Evolutionary conservation across 192 early-diverging fungal genomes (phyloP), one percentile per base, ranked within the genome.

Genomic region (Oehlia diaphana): DNA sequence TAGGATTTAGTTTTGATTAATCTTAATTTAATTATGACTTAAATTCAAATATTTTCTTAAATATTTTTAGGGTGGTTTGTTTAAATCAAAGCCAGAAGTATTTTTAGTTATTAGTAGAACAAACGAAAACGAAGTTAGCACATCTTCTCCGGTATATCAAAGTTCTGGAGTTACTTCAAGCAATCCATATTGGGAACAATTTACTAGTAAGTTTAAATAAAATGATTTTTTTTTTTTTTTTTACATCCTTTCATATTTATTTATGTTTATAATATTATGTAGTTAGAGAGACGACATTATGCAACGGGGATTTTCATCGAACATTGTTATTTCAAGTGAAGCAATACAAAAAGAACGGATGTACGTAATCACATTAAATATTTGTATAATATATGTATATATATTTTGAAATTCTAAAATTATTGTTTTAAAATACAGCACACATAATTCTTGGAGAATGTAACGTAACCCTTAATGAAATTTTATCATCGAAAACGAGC

Each of bases 141-240:
- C 79, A 3, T 86, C 81, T 53, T 82, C 79, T 21, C 80, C 84
- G 16, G 82, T 88, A 14, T 84, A 81, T 79, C 63, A 79, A 76
- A 71, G 76, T 26, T 28, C 81, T 31, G 9, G 26, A 9, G 35
- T 81, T 1, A 5, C 71, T 37, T 44, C 61, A 10, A 53, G 58
- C 28, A 79, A 79, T 62, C 84, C 82, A 16, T 65, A 70, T 28
- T 85, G 81, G 81, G 72, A 74, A 26, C 37, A 47, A 2, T 85
- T 85, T 49, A 66, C 61, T 2, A 79, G 82, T 74, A 85, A 81
- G 31, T 19, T 49, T 50, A 58, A 61, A 35, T 4, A 4, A 26
- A 74, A 19, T 74, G 31, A 31, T 23, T 16, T 9, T 74, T 26
- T 26, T 26, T 26, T 26, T 26, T 26, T 26, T 26, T 61, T 7